Base-by-base conservation (phyloP, 306 rosid species). In the Mucuna pruriens region DNA sequence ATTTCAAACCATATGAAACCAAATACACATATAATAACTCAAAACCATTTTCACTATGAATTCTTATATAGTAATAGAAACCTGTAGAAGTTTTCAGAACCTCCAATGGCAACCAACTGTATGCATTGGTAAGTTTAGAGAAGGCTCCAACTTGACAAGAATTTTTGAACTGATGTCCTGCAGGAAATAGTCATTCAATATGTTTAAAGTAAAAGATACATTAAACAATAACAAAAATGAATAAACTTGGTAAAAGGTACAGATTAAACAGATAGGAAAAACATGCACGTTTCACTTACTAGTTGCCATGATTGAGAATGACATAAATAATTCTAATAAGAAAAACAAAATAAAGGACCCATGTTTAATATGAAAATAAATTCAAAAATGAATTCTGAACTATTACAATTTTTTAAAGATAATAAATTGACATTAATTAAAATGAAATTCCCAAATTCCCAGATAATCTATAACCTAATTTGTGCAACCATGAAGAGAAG, bases 101-200 rank as follows among this genome's bases (percentile, higher is more conserved):
- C 99, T 54, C 99, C 99, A 46, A 93, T 96, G 39, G 98, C 96
- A 76, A 96, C 99, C 94, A 85, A 70, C 99, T 93, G 86, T 90
- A 96, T 1, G 94, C 94, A 81, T 96, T 96, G n/a, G 97, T 93
- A 58, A 96, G 97, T 88, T 96, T 96, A n/a, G 97, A 93, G 76
- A 96, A 96, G 11, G 90, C 99, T 40, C 99, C 99, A 71, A 96
- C 46, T 31, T 96, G 98, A 80, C 97, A 96, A 12, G 87, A 84
- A 83, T 96, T 96, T 85, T 96, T 98, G 77, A 96, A 96, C 90
- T 89, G 93, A 68, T 93, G 84, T 77, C 99, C 98, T 96, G 81
- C 68, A 80, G 23, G 65, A 39, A 69, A 79, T 9, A 64, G 26
- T 1, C 31, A 79, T 36, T 75, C 68, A 63, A 36, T 49, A 63